Base-by-base conservation (phyloP, 1,284 basidiomycete species). In the Tilletia setariae region DNA sequence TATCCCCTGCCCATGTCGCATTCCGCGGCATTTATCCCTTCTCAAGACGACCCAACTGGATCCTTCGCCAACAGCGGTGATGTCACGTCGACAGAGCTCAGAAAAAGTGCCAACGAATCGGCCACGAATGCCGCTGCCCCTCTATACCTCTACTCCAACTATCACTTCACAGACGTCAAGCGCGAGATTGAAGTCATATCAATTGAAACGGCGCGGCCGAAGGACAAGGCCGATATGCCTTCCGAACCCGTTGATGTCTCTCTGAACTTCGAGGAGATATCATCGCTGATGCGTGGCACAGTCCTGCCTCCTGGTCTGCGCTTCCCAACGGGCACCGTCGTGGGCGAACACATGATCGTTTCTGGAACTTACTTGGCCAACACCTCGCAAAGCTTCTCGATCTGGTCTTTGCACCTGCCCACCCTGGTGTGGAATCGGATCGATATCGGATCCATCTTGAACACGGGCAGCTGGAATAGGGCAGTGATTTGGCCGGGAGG, bases 341-440 rank as follows among this genome's bases (percentile, higher is more conserved):
- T 77, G 0, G 78, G 78, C 11, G 66, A 71, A 1, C 74, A 77
- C 56, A 68, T 80, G 9, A 68, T 80, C 68, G 77, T 80, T 64
- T 78, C 75, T 21, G 78, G 78, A 19, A 80, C 78, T 2, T 80
- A 80, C 64, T 69, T 80, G 16, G 78, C 78, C 63, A 80, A 80
- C 47, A 78, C 78, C 2, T 75, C 77, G 6, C 78, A 80, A 63
- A 79, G 73, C 53, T 80, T 80, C 66, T 73, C 73, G 25, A 75
- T 80, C 68, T 80, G 78, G 78, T 71, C 72, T 25, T 69, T 80
- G 47, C 72, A 80, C 62, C 65, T 79, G 42, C 77, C 77, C 6
- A 76, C 72, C 59, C 75, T 80, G 68, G 70, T 71, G 21, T 80
- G 78, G 78, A 74, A 74, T 15, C 69, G 78, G 8, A 70, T 80